These are phyloP conservation scores for Aureobasidium sp. DNA, from an alignment of 2,329 filamentous ascomycete species.

Conservation along the genomic window DNA sequence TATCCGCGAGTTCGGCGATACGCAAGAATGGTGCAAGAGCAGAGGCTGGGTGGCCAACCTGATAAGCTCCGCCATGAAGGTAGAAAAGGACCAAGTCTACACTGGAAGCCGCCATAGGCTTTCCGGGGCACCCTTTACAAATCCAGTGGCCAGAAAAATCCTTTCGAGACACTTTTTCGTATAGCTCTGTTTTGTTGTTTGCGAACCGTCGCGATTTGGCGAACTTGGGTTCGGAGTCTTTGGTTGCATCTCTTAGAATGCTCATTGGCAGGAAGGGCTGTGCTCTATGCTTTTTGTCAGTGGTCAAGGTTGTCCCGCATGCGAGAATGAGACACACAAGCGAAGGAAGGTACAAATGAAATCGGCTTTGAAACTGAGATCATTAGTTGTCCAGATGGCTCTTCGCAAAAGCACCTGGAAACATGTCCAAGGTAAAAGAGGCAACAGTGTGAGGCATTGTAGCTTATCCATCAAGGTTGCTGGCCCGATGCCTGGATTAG, in stretches of 20 bases:
- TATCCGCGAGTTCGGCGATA: background rate
- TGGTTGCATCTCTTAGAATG: background rate
- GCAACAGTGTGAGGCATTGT: background rate
- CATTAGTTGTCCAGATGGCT: background rate
- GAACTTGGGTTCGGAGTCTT: background rate
- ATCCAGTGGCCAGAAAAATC: background rate
- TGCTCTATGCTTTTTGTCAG: background rate
- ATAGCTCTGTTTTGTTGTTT: background rate
- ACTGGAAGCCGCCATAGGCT: background rate
- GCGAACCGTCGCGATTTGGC: background rate
- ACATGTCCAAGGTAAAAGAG: background rate
- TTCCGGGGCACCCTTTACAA: background rate
- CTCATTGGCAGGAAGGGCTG: background rate
- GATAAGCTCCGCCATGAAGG: constrained; percentile 13
- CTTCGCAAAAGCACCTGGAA: background rate
- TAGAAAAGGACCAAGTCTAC: constrained; percentile 11
- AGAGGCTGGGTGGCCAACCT: background rate
- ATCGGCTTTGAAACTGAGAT: background rate
- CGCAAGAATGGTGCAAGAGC: background rate
- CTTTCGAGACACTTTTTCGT: background rate
- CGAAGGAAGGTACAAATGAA: background rate
- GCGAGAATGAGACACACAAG: background rate
- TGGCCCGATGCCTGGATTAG: background rate
- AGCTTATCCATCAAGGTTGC: background rate
- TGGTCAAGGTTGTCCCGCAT: background rate